A percentile compares a stretch with the other conserved stretches of the same genome.
Evolutionary conservation across 2,329 filamentous ascomycete species (phyloP).

Genomic region (Aspergillus aculeatinus): DNA sequence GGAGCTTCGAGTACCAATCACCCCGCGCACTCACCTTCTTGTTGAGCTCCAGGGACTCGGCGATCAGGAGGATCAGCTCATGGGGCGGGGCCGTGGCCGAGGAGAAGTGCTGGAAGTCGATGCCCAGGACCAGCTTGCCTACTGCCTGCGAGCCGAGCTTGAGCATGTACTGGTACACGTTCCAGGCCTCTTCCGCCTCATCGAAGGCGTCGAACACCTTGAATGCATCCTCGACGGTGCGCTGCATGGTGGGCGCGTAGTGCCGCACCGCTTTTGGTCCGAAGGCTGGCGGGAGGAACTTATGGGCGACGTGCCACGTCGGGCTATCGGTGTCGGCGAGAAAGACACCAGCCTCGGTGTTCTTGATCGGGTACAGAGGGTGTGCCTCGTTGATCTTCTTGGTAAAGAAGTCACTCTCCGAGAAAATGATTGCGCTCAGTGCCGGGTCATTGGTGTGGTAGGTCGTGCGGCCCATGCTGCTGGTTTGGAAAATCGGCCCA

Average conservation of each 20-base stretch:
- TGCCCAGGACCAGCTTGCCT: conserved; percentile 45
- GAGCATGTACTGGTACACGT: conserved; percentile 53
- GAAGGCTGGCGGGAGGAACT: conserved; percentile 61
- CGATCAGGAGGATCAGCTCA: conserved; percentile 54
- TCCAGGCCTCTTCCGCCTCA: conserved; percentile 45
- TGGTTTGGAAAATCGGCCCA: conserved; percentile 54
- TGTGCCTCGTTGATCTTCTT: conserved; percentile 49
- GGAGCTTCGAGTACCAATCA: conserved; percentile 57
- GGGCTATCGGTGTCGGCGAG: conserved; percentile 35
- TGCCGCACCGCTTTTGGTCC: conserved; percentile 61
- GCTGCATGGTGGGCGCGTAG: conserved; percentile 61
- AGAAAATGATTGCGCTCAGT: conserved; percentile 48
- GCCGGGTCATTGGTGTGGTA: conserved; percentile 55
- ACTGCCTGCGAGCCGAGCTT: conserved; percentile 48
- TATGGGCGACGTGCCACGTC: conserved; percentile 51
- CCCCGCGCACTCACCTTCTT: conserved; percentile 58
- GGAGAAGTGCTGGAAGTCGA: conserved; percentile 49
- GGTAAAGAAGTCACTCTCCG: conserved; percentile 54
- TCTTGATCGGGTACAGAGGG: conserved; percentile 31
- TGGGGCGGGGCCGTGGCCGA: conserved; percentile 48
- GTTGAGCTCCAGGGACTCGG: conserved; percentile 54
- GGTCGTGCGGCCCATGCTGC: conserved; percentile 50
- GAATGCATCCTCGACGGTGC: conserved; percentile 54
- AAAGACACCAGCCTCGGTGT: conserved; percentile 31
- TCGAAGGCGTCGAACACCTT: conserved; percentile 52